These are phyloP conservation scores for Jamesozyma piceae DNA, from an alignment of 805 yeast species.

Conservation along the genomic window DNA sequence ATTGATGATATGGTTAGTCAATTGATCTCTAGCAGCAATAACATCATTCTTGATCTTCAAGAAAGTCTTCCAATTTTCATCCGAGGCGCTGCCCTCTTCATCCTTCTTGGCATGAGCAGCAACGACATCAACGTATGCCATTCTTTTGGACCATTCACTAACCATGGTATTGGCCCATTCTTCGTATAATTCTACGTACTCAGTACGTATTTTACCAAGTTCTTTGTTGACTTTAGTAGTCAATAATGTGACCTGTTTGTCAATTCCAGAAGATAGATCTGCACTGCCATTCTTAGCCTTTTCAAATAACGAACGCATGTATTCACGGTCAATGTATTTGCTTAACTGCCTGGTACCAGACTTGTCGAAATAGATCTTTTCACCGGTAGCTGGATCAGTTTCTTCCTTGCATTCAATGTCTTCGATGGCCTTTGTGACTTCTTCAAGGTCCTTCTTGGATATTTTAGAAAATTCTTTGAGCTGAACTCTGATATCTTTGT, in stretches of 20 bases:
- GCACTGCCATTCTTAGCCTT: constrained; percentile 8
- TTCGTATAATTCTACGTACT: constrained; percentile 57
- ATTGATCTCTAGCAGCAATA: constrained; percentile 44
- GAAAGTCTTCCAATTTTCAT: constrained; percentile 54
- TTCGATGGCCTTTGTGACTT: constrained; percentile 28
- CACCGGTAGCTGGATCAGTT: constrained; percentile 26
- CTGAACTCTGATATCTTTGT: constrained; percentile 28
- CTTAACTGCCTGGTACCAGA: constrained; percentile 30
- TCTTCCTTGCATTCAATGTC: constrained; percentile 33
- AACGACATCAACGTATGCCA: constrained; percentile 35
- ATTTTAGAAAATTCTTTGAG: constrained; percentile 28
- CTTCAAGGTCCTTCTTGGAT: constrained; percentile 21
- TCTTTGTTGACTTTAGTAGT: constrained; percentile 30
- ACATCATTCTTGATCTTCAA: constrained; percentile 47
- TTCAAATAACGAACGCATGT: constrained; percentile 36
- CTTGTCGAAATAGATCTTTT: constrained; percentile 29
- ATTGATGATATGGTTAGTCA: constrained; percentile 27
- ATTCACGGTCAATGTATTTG: constrained; percentile 38
- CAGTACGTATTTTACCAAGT: constrained; percentile 33
- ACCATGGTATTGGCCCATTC: constrained; percentile 64
- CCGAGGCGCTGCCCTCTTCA: constrained; percentile 31
- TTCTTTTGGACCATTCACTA: constrained; percentile 52
- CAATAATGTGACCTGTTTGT: constrained; percentile 24
- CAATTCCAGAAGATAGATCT: constrained; percentile 27
- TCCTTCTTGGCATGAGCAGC: constrained; percentile 12